phyloP scores from a whole-genome alignment of 2,329 filamentous ascomycete species.

The Trichophaea hybrida region DNA sequence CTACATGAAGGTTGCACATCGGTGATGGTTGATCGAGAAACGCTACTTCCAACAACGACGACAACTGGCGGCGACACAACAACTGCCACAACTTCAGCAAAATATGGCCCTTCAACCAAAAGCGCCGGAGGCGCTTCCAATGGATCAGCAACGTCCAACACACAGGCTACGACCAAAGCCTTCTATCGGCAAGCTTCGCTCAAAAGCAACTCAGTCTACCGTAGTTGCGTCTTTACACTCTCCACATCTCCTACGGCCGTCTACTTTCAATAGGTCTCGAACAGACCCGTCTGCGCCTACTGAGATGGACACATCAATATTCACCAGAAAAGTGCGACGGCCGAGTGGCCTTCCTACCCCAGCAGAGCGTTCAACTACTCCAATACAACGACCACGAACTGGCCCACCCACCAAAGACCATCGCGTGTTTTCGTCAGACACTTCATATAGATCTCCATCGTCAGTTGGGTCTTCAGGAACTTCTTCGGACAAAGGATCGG shows the following conservation, averaged over 20 bases:
- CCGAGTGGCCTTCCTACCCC: constrained; percentile 9
- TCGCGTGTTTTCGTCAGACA: constrained; percentile 11
- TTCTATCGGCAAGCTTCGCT: neutral
- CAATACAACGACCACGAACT: constrained; percentile 10
- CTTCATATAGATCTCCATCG: constrained; percentile 2
- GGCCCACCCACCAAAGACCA: constrained; percentile 21
- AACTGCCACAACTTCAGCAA: constrained; percentile 8
- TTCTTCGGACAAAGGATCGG: constrained; percentile 1
- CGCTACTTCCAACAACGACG: constrained; percentile 6
- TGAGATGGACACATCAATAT: constrained; percentile 2
- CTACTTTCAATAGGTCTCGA: neutral
- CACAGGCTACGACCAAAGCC: constrained; percentile 6
- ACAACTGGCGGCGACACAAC: constrained; percentile 17
- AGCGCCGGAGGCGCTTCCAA: neutral
- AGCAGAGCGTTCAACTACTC: neutral
- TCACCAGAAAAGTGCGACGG: neutral
- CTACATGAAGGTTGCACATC: neutral
- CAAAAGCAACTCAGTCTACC: neutral
- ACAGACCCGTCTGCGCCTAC: neutral
- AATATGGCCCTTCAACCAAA: neutral
- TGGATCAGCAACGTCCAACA: neutral
- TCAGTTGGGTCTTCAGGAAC: neutral
- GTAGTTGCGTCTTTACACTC: neutral
- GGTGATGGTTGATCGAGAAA: constrained; percentile 3
- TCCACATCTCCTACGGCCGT: neutral